Evolutionary conservation across 371 early-diverging fungal genomes (phyloP).

Genomic region (Phascolomyces articulosus): DNA sequence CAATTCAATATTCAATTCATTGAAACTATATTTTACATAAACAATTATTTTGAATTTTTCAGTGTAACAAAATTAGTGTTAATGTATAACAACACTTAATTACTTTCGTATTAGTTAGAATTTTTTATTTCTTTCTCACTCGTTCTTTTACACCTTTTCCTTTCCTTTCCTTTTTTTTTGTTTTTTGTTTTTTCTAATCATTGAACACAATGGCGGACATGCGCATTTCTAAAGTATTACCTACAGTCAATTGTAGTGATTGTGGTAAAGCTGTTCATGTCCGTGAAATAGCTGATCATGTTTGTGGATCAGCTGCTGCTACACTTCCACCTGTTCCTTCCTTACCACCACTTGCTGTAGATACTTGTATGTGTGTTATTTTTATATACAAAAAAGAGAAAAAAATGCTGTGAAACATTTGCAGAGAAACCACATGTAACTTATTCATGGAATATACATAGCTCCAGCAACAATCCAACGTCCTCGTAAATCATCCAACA

Average conservation of each 20-base stretch:
- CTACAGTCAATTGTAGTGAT: slow-evolving; percentile 18
- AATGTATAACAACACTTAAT: too few species aligned
- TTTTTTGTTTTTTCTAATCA: background rate
- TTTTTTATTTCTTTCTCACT: too few species aligned
- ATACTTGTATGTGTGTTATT: slow-evolving; percentile 12
- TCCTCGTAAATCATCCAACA: slow-evolving; percentile 4
- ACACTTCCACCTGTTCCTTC: slow-evolving; percentile 5
- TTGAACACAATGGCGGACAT: slow-evolving; percentile 8
- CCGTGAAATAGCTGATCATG: slow-evolving; percentile 15
- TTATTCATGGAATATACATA: background rate
- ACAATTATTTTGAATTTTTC: too few species aligned
- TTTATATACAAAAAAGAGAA: too few species aligned
- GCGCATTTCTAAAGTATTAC: slow-evolving; percentile 16
- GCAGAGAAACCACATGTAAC: background rate
- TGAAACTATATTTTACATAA: too few species aligned
- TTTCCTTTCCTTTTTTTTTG: background rate
- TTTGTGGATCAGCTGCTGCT: slow-evolving; percentile 9
- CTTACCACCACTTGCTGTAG: slow-evolving; percentile 6
- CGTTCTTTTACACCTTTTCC: background rate
- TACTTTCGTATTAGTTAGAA: too few species aligned
- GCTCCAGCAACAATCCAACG: slow-evolving; percentile 4
- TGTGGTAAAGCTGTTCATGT: slow-evolving; percentile 14
- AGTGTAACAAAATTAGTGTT: too few species aligned
- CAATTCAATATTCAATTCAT: too few species aligned
- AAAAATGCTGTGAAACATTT: background rate